Base-by-base conservation (phyloP, 805 yeast species). In the Candida mattraensis region DNA sequence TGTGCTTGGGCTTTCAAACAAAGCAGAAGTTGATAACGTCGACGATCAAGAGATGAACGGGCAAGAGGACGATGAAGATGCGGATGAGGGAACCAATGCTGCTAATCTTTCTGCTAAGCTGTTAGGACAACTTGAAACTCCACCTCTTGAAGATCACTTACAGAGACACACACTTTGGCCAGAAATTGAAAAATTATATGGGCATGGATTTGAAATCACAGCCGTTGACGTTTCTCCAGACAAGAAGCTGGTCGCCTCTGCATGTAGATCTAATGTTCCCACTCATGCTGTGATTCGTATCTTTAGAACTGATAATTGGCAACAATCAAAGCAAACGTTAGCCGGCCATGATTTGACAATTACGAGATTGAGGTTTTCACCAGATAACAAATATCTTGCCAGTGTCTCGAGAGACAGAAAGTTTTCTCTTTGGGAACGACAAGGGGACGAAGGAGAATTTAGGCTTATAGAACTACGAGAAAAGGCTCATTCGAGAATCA, bases 81-180 rank as follows among this genome's bases (percentile, higher is more conserved):
- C 63, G 4, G 71, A 64, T 5, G 70, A 63, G 10, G 64, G 33
- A n/a, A 37, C 30, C 8, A 55, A 54, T 5, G 53, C 54, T 7
- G 64, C 55, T 24, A 65, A 68, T 42, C 64, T 69, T 6, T 66
- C 74, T 1, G 67, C 58, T 25, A 78, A 74, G 26, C 57, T 75
- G n/a, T 58, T 80, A 15, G 57, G 66, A 4, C 50, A 67, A 0
- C 60, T 84, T 28, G 44, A 46, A 0, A 54, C 62, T 0, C 89
- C 95, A 7, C 98, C 99, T 0, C 63, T 83, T 29, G 99, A 93
- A 58, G 96, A 91, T 52, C 85, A 86, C 42, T 66, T 93, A 18
- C 98, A 93, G 58, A 73, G 98, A 53, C 87, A 81, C 54, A 86
- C 98, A 0, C 66, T 93, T 35, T 93, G 94, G 83, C 99, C 99